Conservation (phyloP, 106 monocot species). For the Dendrobium nobile region DNA sequence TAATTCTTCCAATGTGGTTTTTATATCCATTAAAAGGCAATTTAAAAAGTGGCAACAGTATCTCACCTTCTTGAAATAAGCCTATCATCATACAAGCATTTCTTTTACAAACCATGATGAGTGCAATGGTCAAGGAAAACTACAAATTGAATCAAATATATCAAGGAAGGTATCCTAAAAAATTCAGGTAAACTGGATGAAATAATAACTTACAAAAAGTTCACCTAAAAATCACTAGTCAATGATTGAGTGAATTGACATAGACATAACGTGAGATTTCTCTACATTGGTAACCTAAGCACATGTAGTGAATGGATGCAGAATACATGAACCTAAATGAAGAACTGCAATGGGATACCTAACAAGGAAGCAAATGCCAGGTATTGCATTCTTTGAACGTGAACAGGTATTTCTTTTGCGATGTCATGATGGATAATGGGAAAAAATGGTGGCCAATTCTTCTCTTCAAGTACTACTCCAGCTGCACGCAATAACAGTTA, state of each 20-base stretch:
- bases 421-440: constrained; percentile 92
- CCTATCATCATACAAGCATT: constrained; percentile 5
- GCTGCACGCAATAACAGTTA: constrained; percentile 31
- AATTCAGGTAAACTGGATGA: background rate
- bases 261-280: background rate
- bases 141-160: background rate
- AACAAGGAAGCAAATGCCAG: constrained; percentile 86
- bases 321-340: background rate
- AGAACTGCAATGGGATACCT: constrained; percentile 32
- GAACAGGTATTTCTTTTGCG: constrained; percentile 82
- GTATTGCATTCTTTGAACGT: constrained; percentile 76
- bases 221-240: background rate
- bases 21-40: background rate
- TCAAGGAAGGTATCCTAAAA: background rate
- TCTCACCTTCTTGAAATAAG: constrained; percentile 2
- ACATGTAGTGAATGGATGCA: background rate
- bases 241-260: background rate
- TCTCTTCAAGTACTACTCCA: constrained; percentile 78
- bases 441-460: constrained; percentile 93
- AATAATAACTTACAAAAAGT: background rate
- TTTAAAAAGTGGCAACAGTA: background rate
- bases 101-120: background rate
- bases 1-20: background rate
- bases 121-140: background rate
- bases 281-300: background rate